A percentile compares a stretch with the other conserved stretches of the same genome.
Conservation (phyloP, 139 green algal genomes). For the Tetradesmus obliquus region DNA sequence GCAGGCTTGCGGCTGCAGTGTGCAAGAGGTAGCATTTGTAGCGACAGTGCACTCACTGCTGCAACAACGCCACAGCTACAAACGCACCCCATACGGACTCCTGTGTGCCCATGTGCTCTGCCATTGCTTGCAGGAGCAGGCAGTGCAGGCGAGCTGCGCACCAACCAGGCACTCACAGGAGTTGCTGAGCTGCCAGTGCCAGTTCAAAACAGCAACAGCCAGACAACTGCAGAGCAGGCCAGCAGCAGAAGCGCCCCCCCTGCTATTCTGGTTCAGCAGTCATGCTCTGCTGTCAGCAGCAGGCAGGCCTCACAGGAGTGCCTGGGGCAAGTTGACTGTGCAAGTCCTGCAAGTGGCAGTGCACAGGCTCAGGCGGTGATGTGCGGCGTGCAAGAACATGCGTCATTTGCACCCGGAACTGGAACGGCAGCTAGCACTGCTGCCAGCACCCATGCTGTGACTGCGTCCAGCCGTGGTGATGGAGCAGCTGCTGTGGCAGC, state of each 20-base stretch:
- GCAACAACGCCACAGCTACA: too few species aligned
- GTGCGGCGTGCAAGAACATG: background rate
- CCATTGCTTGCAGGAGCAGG: background rate
- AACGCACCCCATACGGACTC: background rate
- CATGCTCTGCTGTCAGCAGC: background rate
- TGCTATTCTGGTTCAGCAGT: background rate
- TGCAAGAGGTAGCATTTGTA: too few species aligned
- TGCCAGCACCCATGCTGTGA: background rate
- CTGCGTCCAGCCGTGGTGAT: background rate
- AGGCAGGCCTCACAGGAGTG: background rate
- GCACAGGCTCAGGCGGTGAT: background rate
- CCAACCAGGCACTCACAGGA: background rate
- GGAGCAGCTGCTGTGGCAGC: background rate
- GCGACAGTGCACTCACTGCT: too few species aligned
- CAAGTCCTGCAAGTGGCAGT: background rate
- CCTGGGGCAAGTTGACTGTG: background rate
- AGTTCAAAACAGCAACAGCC: background rate
- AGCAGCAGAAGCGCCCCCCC: background rate
- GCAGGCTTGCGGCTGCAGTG: too few species aligned
- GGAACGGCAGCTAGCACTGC: background rate
- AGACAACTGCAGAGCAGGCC: background rate
- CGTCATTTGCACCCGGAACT: too few species aligned
- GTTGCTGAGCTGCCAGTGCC: background rate
- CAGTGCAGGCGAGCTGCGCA: background rate
- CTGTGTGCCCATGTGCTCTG: background rate